These are phyloP conservation scores for Rhizopogon vesiculosus DNA, from an alignment of 768 basidiomycete genomes.

Conservation along the genomic window DNA sequence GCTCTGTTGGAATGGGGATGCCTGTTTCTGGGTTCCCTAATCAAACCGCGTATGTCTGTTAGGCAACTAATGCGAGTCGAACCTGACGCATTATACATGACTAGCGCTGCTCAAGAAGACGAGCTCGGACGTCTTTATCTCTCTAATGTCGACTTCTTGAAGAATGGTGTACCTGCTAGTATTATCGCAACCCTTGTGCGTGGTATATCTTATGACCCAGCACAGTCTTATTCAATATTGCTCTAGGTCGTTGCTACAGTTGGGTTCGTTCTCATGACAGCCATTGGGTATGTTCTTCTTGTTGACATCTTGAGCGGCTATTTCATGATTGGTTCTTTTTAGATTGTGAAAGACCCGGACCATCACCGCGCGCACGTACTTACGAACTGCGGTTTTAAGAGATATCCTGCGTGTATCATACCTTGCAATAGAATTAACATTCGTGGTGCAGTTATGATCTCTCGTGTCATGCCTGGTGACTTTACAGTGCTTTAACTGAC, in stretches of 20 bases:
- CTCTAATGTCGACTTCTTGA: constrained; percentile 82
- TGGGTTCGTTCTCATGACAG: constrained; percentile 73
- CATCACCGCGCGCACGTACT: neutral
- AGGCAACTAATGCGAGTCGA: neutral
- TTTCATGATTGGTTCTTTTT: neutral
- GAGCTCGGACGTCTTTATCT: constrained; percentile 90
- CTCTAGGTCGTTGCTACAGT: constrained; percentile 78
- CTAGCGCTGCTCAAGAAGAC: constrained; percentile 89
- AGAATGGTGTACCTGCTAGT: constrained; percentile 93
- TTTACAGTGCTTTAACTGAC: neutral
- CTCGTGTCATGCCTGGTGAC: too few species aligned
- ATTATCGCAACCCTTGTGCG: constrained; percentile 79
- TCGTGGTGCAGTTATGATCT: neutral
- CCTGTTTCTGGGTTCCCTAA: constrained; percentile 99
- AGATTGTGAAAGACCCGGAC: neutral
- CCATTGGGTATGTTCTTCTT: constrained; percentile 53
- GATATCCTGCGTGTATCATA: neutral
- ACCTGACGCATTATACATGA: constrained; percentile 5
- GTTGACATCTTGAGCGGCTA: neutral
- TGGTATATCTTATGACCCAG: constrained; percentile 1
- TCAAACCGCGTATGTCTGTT: constrained; percentile 79
- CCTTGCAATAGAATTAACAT: neutral
- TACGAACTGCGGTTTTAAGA: neutral
- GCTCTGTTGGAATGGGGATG: constrained; percentile 97
- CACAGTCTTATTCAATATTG: constrained; percentile 1